Conservation (phyloP, 164 flowering plant species). For the Vitis cinerea region DNA sequence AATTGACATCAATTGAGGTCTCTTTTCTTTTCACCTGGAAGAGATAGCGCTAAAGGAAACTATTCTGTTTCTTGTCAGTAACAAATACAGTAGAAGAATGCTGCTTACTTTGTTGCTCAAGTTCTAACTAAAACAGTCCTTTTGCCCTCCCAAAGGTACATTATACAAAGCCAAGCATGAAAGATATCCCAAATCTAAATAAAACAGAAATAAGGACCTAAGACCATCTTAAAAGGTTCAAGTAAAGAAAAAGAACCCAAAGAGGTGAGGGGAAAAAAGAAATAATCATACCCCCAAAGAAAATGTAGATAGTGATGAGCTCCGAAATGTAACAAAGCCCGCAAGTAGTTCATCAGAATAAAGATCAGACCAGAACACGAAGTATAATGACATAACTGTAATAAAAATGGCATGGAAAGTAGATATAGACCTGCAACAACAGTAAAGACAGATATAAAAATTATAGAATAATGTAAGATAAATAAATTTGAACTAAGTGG, state of each 20-base stretch:
- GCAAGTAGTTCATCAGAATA: slow-evolving; percentile 44
- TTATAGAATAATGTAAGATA: not conserved
- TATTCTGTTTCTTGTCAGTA: too few relatives aligned
- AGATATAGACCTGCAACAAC: slow-evolving; percentile 64
- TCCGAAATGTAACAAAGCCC: slow-evolving; percentile 51
- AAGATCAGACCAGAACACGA: slow-evolving; percentile 78
- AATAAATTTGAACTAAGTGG: not conserved
- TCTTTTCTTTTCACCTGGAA: too few relatives aligned
- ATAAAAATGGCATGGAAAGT: slow-evolving; percentile 81
- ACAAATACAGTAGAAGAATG: too few relatives aligned
- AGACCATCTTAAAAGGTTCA: too few relatives aligned
- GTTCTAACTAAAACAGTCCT: too few relatives aligned
- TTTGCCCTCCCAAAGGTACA: too few relatives aligned
- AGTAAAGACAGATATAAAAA: not conserved
- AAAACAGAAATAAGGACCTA: too few relatives aligned
- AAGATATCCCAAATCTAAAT: not conserved
- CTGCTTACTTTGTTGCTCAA: too few relatives aligned
- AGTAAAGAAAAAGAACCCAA: not conserved
- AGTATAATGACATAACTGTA: slow-evolving; percentile 55
- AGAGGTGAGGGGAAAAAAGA: not conserved
- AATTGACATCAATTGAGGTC: too few relatives aligned
- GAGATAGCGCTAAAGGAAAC: too few relatives aligned
- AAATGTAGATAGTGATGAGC: slow-evolving; percentile 67
- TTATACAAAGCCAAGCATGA: too few relatives aligned
- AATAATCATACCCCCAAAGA: slow-evolving; percentile 51